phyloP scores from a whole-genome alignment of 768 basidiomycete genomes.

The Mycena metata region DNA sequence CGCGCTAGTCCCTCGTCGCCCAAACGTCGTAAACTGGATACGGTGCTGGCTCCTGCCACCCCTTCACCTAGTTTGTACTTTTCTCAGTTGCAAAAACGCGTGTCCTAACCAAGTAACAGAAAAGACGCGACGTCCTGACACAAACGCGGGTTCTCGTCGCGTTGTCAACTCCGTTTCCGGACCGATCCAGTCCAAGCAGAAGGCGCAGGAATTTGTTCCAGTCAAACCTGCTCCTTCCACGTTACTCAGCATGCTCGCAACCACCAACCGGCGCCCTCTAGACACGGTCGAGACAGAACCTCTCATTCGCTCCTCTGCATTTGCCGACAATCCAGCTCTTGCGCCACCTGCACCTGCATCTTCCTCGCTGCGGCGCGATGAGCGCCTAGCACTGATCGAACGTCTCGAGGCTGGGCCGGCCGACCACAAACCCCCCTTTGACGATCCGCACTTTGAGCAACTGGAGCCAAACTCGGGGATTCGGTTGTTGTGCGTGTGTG shows the following conservation, averaged over 20 bases:
- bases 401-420: slow-evolving; percentile 83
- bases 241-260: slow-evolving; percentile 33
- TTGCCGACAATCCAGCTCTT: slow-evolving; percentile 52
- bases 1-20: slow-evolving; percentile 46
- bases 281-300: slow-evolving; percentile 29
- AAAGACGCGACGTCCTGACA: slow-evolving; percentile 35
- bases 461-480: slow-evolving; percentile 95
- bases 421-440: slow-evolving; percentile 76
- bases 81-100: slow-evolving; percentile 50
- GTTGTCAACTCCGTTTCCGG: slow-evolving; percentile 33
- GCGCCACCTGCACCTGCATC: slow-evolving; percentile 16
- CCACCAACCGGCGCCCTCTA: slow-evolving; percentile 13
- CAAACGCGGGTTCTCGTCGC: slow-evolving; percentile 18
- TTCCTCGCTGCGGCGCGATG: slow-evolving; percentile 60
- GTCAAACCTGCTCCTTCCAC: slow-evolving; percentile 61
- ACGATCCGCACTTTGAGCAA: slow-evolving; percentile 82
- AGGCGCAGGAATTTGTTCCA: slow-evolving; percentile 19
- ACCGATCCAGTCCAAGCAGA: slow-evolving; percentile 1
- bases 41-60: slow-evolving; percentile 63
- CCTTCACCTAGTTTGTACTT: slow-evolving; percentile 75
- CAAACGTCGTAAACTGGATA: slow-evolving; percentile 53
- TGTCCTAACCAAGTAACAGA: slow-evolving; percentile 19
- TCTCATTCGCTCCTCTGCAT: slow-evolving; percentile 49
- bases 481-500: slow-evolving; percentile 79
- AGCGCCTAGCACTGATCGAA: slow-evolving; percentile 79